phyloP scores from a whole-genome alignment of 208 protist genomes.

The Naegleria gruberi region DNA sequence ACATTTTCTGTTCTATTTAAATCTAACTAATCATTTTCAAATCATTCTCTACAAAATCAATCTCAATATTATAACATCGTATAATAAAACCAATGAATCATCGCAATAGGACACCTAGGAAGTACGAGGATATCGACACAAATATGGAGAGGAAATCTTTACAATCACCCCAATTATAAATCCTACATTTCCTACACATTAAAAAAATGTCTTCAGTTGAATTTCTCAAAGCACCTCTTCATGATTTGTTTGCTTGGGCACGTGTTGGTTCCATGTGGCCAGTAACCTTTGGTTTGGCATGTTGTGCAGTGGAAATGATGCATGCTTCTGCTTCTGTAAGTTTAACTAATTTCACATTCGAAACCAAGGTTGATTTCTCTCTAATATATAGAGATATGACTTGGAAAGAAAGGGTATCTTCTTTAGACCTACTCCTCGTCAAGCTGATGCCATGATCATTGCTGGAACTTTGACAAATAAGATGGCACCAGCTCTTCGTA shows the following conservation, averaged over 20 bases:
- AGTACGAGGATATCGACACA: too few relatives aligned
- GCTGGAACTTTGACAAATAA: slow-evolving; percentile 97
- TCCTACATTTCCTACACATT: too few relatives aligned
- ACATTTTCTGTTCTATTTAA: too few relatives aligned
- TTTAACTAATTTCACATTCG: too few relatives aligned
- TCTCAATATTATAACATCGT: too few relatives aligned
- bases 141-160: too few relatives aligned
- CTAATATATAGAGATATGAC: slow-evolving; percentile 95
- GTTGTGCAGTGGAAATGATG: slow-evolving; percentile 97
- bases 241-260: slow-evolving; percentile 11
- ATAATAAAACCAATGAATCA: too few relatives aligned
- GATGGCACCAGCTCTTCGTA: slow-evolving; percentile 94
- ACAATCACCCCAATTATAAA: too few relatives aligned
- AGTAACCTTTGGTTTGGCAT: slow-evolving; percentile 94
- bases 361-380: too few relatives aligned
- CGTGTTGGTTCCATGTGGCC: slow-evolving; percentile 87
- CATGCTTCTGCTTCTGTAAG: slow-evolving; percentile 76
- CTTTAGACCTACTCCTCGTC: slow-evolving; percentile 81
- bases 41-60: too few relatives aligned
- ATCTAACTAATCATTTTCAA: too few relatives aligned
- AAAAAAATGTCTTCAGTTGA: neutral
- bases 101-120: too few relatives aligned
- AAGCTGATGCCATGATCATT: slow-evolving; percentile 97
- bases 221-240: neutral
- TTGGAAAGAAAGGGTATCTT: slow-evolving; percentile 95